Evolutionary conservation across 805 yeast species (phyloP).

Genomic region (Teunomyces kruisii): DNA sequence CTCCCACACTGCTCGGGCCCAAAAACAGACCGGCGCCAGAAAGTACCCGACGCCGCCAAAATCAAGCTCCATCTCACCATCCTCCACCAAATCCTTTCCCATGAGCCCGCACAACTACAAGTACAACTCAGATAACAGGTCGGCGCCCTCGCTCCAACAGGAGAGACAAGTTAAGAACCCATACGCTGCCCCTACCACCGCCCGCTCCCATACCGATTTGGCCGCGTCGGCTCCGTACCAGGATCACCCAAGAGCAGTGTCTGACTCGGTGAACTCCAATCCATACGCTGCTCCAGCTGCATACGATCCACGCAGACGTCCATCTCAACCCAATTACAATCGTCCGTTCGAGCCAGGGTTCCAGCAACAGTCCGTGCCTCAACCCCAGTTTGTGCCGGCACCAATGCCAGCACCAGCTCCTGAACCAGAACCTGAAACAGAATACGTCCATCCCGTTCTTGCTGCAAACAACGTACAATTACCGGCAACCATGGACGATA

Average conservation of each 20-base stretch:
- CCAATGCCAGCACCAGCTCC: not conserved
- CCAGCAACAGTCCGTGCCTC: not conserved
- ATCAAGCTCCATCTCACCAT: slow-evolving; percentile 10
- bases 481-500: slow-evolving; percentile 4
- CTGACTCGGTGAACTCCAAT: not conserved
- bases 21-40: not conserved
- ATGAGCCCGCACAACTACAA: slow-evolving; percentile 4
- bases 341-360: not conserved
- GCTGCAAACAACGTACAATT: not conserved
- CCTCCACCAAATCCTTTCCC: slow-evolving; percentile 10
- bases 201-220: not conserved
- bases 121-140: slow-evolving; percentile 1
- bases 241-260: not conserved
- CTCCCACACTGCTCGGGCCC: not conserved
- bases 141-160: slow-evolving; percentile 9
- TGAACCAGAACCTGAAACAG: not conserved
- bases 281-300: not conserved
- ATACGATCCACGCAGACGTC: not conserved
- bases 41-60: slow-evolving; percentile 11
- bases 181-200: not conserved
- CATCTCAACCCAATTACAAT: not conserved
- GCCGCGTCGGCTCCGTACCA: not conserved
- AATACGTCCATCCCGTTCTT: not conserved
- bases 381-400: not conserved
- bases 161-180: slow-evolving; percentile 1